Evolutionary conservation across 257 asterid genomes (phyloP).

Genomic region (Gentiana dahurica): DNA sequence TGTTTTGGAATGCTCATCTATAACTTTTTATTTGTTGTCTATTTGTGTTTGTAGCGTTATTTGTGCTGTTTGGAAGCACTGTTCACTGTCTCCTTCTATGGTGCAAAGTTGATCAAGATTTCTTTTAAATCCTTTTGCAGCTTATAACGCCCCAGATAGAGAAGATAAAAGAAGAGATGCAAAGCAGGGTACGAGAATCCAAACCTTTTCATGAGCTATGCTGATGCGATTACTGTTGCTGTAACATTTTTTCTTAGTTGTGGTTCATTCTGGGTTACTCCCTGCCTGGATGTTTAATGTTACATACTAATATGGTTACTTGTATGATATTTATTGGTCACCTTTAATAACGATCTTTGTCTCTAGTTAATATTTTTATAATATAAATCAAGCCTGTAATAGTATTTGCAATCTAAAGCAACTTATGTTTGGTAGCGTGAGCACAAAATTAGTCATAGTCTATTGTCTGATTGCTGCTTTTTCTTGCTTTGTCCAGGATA

Average conservation of each 20-base stretch:
- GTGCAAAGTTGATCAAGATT: not conserved
- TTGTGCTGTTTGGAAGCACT: too few species aligned
- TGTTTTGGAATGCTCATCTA: too few species aligned
- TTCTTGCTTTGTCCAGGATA: slow-evolving; percentile 36
- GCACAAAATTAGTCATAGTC: too few species aligned
- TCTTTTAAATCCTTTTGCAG: slow-evolving; percentile 40
- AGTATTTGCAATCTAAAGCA: too few species aligned
- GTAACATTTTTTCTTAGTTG: not conserved
- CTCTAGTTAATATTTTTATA: too few species aligned
- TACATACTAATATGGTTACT: not conserved
- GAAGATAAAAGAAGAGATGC: slow-evolving; percentile 69
- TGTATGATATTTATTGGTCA: not conserved
- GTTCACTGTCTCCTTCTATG: too few species aligned
- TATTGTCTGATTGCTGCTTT: not conserved
- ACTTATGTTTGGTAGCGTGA: too few species aligned
- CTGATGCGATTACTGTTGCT: not conserved
- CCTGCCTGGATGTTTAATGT: not conserved
- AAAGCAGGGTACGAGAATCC: slow-evolving; percentile 39
- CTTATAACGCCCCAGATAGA: slow-evolving; percentile 63
- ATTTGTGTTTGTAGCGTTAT: too few species aligned
- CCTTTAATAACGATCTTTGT: too few species aligned
- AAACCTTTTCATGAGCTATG: slow-evolving; percentile 11
- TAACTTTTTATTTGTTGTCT: too few species aligned
- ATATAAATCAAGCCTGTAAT: not conserved
- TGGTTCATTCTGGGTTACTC: not conserved